phyloP scores from a whole-genome alignment of 495 filamentous ascomycete genomes.

The Bacidia rubella region DNA sequence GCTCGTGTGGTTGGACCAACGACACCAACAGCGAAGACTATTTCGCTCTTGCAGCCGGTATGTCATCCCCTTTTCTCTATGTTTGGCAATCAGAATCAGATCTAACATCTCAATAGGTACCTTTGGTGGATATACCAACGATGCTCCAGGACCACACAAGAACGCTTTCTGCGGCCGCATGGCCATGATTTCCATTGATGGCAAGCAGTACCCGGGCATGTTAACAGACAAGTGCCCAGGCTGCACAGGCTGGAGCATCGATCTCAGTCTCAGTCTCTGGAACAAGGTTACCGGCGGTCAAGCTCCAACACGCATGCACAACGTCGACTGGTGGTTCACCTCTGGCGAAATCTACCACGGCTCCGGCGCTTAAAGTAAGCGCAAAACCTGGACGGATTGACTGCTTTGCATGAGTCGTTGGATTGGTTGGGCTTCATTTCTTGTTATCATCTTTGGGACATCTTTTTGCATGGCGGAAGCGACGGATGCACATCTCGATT shows the following conservation, averaged over 20 bases:
- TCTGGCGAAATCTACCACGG: not conserved
- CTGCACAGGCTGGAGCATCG: constrained; percentile 34
- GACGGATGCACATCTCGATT: not conserved
- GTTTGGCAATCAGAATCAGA: not conserved
- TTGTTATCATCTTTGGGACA: not conserved
- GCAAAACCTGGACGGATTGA: not conserved
- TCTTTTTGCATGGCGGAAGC: not conserved
- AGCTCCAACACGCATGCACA: constrained; percentile 2
- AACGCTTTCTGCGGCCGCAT: constrained; percentile 53
- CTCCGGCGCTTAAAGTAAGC: not conserved
- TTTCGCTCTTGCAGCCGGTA: constrained; percentile 27
- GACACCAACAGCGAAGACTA: constrained; percentile 30
- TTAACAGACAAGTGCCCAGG: constrained; percentile 69
- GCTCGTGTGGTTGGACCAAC: constrained; percentile 34
- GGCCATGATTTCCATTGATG: constrained; percentile 44
- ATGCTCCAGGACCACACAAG: constrained; percentile 16
- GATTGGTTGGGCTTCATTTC: not conserved
- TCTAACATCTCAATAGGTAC: constrained; percentile 19
- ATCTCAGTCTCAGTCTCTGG: constrained; percentile 35
- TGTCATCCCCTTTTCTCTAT: not conserved
- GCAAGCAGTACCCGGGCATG: constrained; percentile 38
- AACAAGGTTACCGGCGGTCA: constrained; percentile 17
- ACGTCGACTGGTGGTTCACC: constrained; percentile 17
- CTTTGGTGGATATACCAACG: constrained; percentile 39
- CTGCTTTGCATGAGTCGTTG: not conserved